Evolutionary conservation across 805 yeast species (phyloP), one percentile per base, ranked within the genome.

Genomic region (Wickerhamiella slavikovae): DNA sequence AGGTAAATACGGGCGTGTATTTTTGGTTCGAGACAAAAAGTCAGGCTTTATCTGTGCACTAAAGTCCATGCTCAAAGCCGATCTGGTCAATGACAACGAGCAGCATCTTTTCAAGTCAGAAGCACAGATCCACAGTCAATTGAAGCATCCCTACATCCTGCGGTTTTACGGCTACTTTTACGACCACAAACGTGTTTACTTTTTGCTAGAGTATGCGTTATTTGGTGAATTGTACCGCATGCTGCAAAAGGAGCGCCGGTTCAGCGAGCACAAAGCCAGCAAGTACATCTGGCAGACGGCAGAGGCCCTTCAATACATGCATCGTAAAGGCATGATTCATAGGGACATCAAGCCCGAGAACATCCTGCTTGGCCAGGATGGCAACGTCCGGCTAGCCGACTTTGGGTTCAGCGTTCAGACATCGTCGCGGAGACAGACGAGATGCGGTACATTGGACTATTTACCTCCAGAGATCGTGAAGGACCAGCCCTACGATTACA

Each of bases 331-430:
- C 38, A 70, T 89, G 25, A 76, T 85, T 17, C 98, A 85, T 46
- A 62, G 96, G 35, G 98, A 85, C 47, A 68, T 85, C 38, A 85
- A 85, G 50, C 96, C 96, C 0, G 96, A 89, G 47, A 85, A 85
- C 43, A 76, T 85, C 29, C 53, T 85, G 25, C 55, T 85, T 8
- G 79, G 80, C 5, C 63, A 71, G 35, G 68, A 78, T 44, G 77
- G 82, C 38, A 66, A 65, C 15, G 61, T 85, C 31, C 85, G 83
- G 48, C 61, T 85, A 22, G 74, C 93, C 13, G 98, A 85, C 52
- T 85, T 89, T 48, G 98, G 98, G 10, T 85, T 95, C 95, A 75
- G 92, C 32, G 85, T 83, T 3, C 70, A 69, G 39, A 63, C 76
- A 0, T 67, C 68, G 1, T 53, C 60, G 0, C 31, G 66, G 37